Evolutionary conservation across 148 eudicot genomes (phyloP), one percentile per base, ranked within the genome.

Genomic region (Fagopyrum homotropicum): DNA sequence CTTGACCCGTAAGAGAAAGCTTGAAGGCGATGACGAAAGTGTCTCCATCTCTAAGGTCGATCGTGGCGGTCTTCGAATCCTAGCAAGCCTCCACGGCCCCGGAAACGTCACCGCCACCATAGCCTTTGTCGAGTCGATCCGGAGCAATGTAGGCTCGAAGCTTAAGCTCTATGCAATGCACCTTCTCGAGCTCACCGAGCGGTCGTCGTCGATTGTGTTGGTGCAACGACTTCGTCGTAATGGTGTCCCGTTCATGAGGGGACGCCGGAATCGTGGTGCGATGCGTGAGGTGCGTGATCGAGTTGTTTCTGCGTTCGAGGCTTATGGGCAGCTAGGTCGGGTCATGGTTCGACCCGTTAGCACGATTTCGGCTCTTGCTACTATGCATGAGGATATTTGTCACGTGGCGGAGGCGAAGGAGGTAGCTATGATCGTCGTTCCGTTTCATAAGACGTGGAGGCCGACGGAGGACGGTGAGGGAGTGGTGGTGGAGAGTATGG

Each of bases 351-450:
- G 88, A 8, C 92, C 97, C 5, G 79, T 84, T 11, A 88, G 86
- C 0, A 72, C 85, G 4, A 84, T 91, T 17, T 89, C 97, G 5
- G 6, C 88, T 0, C 69, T 89, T 30, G 16, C 93, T 1, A 80
- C 77, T 4, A 86, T 91, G 94, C 92, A 91, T 43, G 83, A 83
- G 69, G 97, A 91, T 56, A 83, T 91, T 0, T 88, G 92, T 16
- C 82, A 72, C 0, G 86, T 83, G 61, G 94, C 94, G 0, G 85
- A 84, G 70, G 75, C 75, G 47, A 89, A 88, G 80, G 76, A 51
- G 78, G 88, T 79, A 4, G 82, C 88, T 2, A 79, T 91, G 80
- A 79, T 91, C 9, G 71, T 91, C 7, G 76, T 91, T 9, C 97
- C 94, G 1, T 91, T 88, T 59, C 92, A 91, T 56, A 91, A 84